Conservation (phyloP, 2,329 filamentous ascomycete genomes). For the Ophiostoma ips region DNA sequence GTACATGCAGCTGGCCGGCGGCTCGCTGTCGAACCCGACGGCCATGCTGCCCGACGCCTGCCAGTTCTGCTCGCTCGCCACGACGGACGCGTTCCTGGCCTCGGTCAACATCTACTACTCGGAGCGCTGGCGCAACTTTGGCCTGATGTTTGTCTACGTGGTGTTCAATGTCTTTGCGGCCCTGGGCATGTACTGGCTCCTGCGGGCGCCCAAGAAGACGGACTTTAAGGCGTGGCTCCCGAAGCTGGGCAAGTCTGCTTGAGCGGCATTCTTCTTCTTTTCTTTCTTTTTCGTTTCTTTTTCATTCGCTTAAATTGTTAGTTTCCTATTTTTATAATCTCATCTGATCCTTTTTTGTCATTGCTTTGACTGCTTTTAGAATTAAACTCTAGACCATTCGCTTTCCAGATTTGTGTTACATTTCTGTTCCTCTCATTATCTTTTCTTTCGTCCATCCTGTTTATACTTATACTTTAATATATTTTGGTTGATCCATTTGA, state of each 20-base stretch:
- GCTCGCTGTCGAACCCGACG: constrained; percentile 44
- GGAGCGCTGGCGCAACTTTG: constrained; percentile 56
- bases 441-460: too few species aligned
- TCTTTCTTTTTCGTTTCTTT: too few species aligned
- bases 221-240: constrained; percentile 10
- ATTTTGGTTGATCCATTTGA: too few species aligned
- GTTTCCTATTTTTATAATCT: neutral
- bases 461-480: too few species aligned
- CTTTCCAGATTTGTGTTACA: too few species aligned
- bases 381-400: too few species aligned
- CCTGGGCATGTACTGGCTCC: constrained; percentile 9
- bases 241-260: constrained; percentile 1
- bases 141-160: constrained; percentile 54
- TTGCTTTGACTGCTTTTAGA: too few species aligned
- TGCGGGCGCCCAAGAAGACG: constrained; percentile 7
- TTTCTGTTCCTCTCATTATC: too few species aligned
- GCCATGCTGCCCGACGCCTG: constrained; percentile 27
- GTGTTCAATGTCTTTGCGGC: constrained; percentile 40
- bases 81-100: constrained; percentile 46
- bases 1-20: constrained; percentile 36
- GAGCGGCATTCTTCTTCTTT: too few species aligned
- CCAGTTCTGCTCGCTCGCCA: constrained; percentile 50
- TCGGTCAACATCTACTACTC: constrained; percentile 34
- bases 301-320: neutral
- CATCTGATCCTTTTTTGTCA: neutral